These are phyloP conservation scores for Conticribra weissflogii DNA, from an alignment of 108 stramenopile genomes.

Conservation along the genomic window DNA sequence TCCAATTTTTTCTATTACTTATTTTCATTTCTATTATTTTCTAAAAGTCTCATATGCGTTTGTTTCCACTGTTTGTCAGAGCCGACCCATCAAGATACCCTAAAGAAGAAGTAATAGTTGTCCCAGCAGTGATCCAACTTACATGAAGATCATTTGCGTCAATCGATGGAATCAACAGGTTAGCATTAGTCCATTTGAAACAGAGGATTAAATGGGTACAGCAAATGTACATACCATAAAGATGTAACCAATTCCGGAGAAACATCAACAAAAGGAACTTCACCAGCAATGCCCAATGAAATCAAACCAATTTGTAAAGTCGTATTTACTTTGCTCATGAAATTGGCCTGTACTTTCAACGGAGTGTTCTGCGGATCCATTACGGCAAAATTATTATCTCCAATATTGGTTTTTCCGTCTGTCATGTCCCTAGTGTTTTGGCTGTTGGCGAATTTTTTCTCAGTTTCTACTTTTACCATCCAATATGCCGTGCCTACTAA, in stretches of 20 bases:
- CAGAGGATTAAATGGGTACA: background rate
- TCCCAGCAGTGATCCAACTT: conserved; percentile 51
- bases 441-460: conserved; percentile 19
- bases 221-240: conserved; percentile 16
- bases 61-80: conserved; percentile 34
- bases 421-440: conserved; percentile 8
- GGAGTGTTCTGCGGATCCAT: conserved; percentile 63
- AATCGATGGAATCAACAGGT: background rate
- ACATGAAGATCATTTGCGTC: background rate
- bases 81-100: conserved; percentile 47
- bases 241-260: conserved; percentile 30
- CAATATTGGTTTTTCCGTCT: background rate
- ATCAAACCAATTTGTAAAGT: conserved; percentile 72
- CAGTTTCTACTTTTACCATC: conserved; percentile 32
- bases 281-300: conserved; percentile 49
- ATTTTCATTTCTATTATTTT: background rate
- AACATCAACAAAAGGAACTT: conserved; percentile 35
- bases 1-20: conserved; percentile 6
- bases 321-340: conserved; percentile 81
- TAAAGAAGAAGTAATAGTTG: conserved; percentile 41
- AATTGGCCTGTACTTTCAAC: conserved; percentile 70
- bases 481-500: conserved; percentile 49
- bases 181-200: background rate
- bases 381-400: conserved; percentile 39
- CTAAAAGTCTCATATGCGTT: conserved; percentile 1